Percentiles rank a stretch among this genome's conserved stretches.
These are phyloP conservation scores for Aspergillus taichungensis DNA, from an alignment of 495 filamentous ascomycete species.

Conservation along the genomic window DNA sequence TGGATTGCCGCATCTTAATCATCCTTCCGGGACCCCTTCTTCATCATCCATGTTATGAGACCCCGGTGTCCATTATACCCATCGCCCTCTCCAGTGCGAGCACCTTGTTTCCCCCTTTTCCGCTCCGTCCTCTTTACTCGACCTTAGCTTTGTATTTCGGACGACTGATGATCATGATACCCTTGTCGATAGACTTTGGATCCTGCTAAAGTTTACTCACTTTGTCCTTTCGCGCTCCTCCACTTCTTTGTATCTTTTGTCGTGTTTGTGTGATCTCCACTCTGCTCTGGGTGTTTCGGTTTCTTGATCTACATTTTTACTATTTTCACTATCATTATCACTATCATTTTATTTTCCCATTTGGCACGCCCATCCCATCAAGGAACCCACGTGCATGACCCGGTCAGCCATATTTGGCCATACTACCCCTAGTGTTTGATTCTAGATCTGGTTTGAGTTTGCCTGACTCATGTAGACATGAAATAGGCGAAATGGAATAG, in stretches of 20 bases:
- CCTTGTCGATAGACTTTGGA: slow-evolving; percentile 14
- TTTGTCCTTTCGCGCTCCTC: slow-evolving; percentile 1
- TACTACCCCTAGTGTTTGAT: too few relatives aligned
- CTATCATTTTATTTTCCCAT: too few relatives aligned
- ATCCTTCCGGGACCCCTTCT: neutral
- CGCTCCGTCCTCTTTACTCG: neutral
- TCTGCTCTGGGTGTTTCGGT: too few relatives aligned
- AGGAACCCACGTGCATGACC: too few relatives aligned
- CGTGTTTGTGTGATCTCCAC: too few relatives aligned
- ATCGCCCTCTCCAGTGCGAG: neutral
- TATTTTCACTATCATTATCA: too few relatives aligned
- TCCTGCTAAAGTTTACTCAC: neutral
- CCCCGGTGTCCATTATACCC: neutral
- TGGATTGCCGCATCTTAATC: neutral
- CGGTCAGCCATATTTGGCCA: too few relatives aligned
- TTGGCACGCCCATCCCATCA: too few relatives aligned
- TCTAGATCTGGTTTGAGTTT: too few relatives aligned
- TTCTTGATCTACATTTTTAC: too few relatives aligned
- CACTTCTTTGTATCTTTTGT: neutral
- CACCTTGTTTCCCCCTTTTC: neutral
- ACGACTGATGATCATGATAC: slow-evolving; percentile 28
- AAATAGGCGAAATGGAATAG: too few relatives aligned
- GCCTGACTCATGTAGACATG: too few relatives aligned
- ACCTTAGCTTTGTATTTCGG: slow-evolving; percentile 3
- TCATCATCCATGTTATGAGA: slow-evolving; percentile 2